These are phyloP conservation scores for Aotearoamyces nothofagi DNA, from an alignment of 2,329 filamentous ascomycete species.

Conservation along the genomic window DNA sequence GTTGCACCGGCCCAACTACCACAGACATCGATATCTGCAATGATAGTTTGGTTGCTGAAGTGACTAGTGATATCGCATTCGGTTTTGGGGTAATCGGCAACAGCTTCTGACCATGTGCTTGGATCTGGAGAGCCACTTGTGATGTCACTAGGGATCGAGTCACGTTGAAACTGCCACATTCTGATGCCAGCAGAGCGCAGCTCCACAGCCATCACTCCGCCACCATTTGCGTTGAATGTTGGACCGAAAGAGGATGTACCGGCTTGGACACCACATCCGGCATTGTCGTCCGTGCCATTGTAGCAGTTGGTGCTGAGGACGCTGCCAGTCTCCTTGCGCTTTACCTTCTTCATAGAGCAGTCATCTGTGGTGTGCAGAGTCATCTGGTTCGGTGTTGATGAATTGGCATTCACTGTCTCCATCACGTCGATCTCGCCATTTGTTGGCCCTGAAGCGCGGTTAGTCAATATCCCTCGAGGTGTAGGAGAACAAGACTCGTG, in stretches of 20 bases:
- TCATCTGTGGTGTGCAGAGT: conserved; percentile 30
- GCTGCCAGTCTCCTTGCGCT: conserved; percentile 30
- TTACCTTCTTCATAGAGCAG: conserved; percentile 26
- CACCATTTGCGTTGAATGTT: conserved; percentile 33
- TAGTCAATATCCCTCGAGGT: no score
- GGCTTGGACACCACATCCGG: conserved; percentile 27
- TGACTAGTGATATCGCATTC: conserved; percentile 53
- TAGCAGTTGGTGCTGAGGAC: conserved; percentile 31
- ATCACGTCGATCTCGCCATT: conserved; percentile 45
- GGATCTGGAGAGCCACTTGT: conserved; percentile 26
- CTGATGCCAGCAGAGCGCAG: conserved; percentile 28
- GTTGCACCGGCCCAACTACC: conserved; percentile 68
- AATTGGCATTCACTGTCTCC: conserved; percentile 32
- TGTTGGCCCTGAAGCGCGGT: no score
- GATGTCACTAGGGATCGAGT: conserved; percentile 28
- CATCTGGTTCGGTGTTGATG: conserved; percentile 25
- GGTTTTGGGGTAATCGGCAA: conserved; percentile 31
- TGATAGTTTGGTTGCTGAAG: conserved; percentile 62
- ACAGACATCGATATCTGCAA: conserved; percentile 76
- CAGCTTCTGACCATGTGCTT: conserved; percentile 27
- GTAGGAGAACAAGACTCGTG: no score
- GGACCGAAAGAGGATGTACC: conserved; percentile 29
- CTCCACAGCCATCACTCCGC: conserved; percentile 33
- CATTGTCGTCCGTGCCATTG: conserved; percentile 23
- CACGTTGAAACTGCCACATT: conserved; percentile 34